Percentiles rank a stretch among this genome's conserved stretches.
Conservation (phyloP, 2,329 filamentous ascomycete species). For the Nigrograna mackinnonii region DNA sequence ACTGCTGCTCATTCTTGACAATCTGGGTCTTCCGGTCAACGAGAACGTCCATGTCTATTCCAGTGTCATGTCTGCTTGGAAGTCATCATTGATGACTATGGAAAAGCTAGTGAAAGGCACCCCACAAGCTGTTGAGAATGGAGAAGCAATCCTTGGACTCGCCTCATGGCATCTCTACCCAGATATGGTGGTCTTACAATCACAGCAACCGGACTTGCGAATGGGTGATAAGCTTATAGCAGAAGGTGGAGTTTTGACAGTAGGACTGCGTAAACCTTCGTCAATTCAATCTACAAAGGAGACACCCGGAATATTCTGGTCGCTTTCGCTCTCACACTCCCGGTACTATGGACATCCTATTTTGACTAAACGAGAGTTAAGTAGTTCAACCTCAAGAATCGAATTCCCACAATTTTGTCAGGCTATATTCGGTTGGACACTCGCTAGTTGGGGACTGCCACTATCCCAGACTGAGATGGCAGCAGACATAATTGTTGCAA, state of each 20-base stretch:
- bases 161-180: conserved; percentile 19
- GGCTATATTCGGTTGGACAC: too few relatives aligned
- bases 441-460: too few relatives aligned
- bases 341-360: conserved; percentile 9
- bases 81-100: conserved; percentile 8
- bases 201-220: too few relatives aligned
- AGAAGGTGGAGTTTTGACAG: neutral
- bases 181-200: conserved; percentile 10
- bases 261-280: too few relatives aligned
- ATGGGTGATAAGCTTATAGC: neutral
- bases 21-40: conserved; percentile 10
- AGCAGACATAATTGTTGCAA: too few relatives aligned
- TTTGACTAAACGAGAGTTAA: too few relatives aligned
- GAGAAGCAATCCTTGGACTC: conserved; percentile 10
- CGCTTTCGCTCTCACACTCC: too few relatives aligned
- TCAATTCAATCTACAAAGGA: too few relatives aligned
- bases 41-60: neutral
- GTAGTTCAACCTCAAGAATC: too few relatives aligned
- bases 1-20: conserved; percentile 13
- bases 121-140: conserved; percentile 10
- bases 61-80: conserved; percentile 17
- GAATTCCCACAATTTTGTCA: too few relatives aligned
- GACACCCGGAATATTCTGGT: too few relatives aligned
- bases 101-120: conserved; percentile 14
- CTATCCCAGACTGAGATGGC: too few relatives aligned